Evolutionary conservation across 2,329 filamentous ascomycete genomes (phyloP), one percentile per base, ranked within the genome.

Genomic region (Colletotrichum trifolii): DNA sequence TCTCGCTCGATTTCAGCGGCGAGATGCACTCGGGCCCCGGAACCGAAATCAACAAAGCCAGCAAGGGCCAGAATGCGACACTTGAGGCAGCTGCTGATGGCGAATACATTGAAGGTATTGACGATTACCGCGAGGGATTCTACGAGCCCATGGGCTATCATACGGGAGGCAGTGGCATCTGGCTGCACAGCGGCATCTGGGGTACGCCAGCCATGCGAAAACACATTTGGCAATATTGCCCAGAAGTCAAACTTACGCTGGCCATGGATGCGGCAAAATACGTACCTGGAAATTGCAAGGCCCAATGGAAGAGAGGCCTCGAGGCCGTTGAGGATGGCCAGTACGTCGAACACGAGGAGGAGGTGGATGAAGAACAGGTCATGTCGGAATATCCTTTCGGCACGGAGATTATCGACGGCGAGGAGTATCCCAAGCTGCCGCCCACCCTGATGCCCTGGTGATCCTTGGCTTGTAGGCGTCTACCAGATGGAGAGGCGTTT

Each of bases 141-240:
- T 86, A 86, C 71, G 80, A 85, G 71, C 85, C 85, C 12, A 85
- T 87, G 85, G 85, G 85, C 47, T 87, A 85, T 71, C 85, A 88
- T 71, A 84, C 82, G 1, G 84, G 84, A 25, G 80, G 80, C 8
- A 81, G 80, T 58, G 85, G 85, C 52, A 71, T 71, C 11, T 78
- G 72, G 56, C 73, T 87, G 15, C 81, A 84, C 65, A 64, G 69
- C 10, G 75, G 73, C 1, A 80, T 87, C 45, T 87, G 84, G 84
- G 82, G 82, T 34, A 79, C 76, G 5, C 80, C 80, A 0, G 75
- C 79, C 66, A 69, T 77, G 71, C 76, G 85, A 34, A 78, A 78
- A 65, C 81, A 85, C 65, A 82, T 87, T 46, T 87, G 82, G 81
- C 77, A 81, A 35, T 87, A 87, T 72, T 87, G 85, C 65, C 85